These are phyloP conservation scores for Trifolium pratense DNA, from an alignment of 306 rosid genomes.

Conservation along the genomic window DNA sequence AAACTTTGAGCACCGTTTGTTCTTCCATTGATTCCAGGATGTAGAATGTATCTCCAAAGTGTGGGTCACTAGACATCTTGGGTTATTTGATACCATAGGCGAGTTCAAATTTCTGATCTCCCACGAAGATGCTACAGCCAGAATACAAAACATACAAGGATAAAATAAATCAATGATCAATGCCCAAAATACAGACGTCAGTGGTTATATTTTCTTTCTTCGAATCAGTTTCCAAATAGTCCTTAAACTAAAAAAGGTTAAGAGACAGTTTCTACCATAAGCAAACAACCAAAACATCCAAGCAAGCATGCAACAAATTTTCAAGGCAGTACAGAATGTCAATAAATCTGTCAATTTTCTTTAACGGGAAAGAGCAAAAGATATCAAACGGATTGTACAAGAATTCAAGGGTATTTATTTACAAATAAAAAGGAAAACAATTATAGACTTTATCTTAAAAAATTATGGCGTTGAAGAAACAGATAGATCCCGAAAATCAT, in stretches of 20 bases:
- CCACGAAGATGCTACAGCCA: conserved; percentile 84
- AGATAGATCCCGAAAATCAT: neutral
- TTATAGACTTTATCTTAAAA: too few relatives aligned
- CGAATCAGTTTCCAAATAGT: conserved; percentile 16
- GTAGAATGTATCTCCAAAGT: conserved; percentile 79
- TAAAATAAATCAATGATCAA: conserved; percentile 26
- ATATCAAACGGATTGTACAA: conserved; percentile 18
- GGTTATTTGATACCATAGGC: conserved; percentile 57
- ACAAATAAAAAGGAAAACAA: too few relatives aligned
- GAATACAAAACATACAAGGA: conserved; percentile 33
- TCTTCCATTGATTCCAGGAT: conserved; percentile 84
- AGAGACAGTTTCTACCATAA: conserved; percentile 16
- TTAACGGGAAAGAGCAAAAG: conserved; percentile 10
- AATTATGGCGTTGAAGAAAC: conserved; percentile 1
- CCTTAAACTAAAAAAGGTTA: conserved; percentile 29
- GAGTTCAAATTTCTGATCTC: conserved; percentile 76
- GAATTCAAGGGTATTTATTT: neutral
- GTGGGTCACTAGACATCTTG: conserved; percentile 86
- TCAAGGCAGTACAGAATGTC: conserved; percentile 19
- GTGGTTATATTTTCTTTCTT: conserved; percentile 27
- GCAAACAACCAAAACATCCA: conserved; percentile 24
- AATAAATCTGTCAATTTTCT: conserved; percentile 11
- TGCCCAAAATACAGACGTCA: conserved; percentile 14
- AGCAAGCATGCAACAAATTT: conserved; percentile 30
- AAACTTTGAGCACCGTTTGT: conserved; percentile 65